Base-by-base conservation (phyloP, 148 eudicot species). In the Cornus controversa region DNA sequence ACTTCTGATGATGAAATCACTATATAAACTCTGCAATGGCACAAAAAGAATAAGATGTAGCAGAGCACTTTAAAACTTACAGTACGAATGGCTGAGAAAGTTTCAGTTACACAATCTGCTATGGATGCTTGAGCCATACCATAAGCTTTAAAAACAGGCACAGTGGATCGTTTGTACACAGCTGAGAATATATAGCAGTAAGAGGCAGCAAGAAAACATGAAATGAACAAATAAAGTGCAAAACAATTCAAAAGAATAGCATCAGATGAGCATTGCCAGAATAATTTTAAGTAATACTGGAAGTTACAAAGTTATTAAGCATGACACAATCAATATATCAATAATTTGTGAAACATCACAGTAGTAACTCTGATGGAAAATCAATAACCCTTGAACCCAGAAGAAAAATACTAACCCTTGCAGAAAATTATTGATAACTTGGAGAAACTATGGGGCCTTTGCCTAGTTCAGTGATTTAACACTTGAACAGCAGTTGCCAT, bases 41-140 rank as follows among this genome's bases (percentile, higher is more conserved):
- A 78, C 20, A 27, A 24, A 42, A 11, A 66, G 18, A 22, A 62
- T 24, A 62, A 4, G 11, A 67, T 1, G 24, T 29, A 58, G 77
- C 70, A 65, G 29, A 58, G 37, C n/a, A 74, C 64, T 18, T 31
- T 36, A 67, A 22, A 73, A 77, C 96, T 88, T 82, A 96, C 99
- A 73, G 99, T 96, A 57, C 99, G 94, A 75, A 96, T 96, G 54
- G 99, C 98, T 72, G 99, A 89, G 69, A 96, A 90, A 63, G 99
- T 91, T 88, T 96, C 99, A 70, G 92, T 87, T 29, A 91, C 89
- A 82, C 97, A 90, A 78, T 96, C 99, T 24, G 99, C 93, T 85
- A 96, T 96, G 16, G 78, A 83, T 66, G 97, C 97, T 80, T 96
- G 99, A 74, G 86, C 92, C 80, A 80, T 79, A 40, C 94, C 98